Evolutionary conservation across 2,329 filamentous ascomycete species (phyloP), one percentile per base, ranked within the genome.

Genomic region (Aspergillus sp.): DNA sequence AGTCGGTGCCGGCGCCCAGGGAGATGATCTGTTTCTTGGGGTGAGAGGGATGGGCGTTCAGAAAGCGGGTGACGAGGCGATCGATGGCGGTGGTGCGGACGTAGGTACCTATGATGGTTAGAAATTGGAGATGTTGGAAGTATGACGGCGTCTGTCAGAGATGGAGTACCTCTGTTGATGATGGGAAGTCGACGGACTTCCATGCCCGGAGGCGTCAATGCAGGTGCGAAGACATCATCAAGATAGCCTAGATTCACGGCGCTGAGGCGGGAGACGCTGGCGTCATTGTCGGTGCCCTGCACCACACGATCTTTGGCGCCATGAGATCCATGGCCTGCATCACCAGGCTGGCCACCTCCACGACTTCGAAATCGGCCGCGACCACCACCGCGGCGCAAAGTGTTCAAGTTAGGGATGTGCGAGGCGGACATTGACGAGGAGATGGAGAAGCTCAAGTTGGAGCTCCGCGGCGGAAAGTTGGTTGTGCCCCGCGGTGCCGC

Each of bases 1-100:
- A 98, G 73, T 99, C 95, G 10, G 93, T 96, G 23, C 95, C 95
- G 15, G 95, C 94, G 30, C 95, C 95, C 0, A 99, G 84, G 0
- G 93, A 97, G 62, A 99, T 84, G 61, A 99, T 92, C 73, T 99
- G 95, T 73, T 78, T 77, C 62, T 68, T 66, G 49, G 11, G 25
- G 44, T 71, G 63, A 67, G 60, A 7, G 36, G 51, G 15, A n/a
- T 13, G 17, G 38, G 23, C 7, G 39, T 78, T 73, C 11, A 98
- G 80, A 70, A 98, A 98, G 7, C 80, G 81, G 54, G 85, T 75
- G 42, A 98, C 86, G 0, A 99, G 85, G 11, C 77, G 80, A 76
- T 99, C 92, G 64, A 99, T 88, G 23, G 90, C 91, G 5, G 84
- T 86, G 8, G 93, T 97, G 62, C 95, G 88, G 21, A 93, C 89